Evolutionary conservation across 2,329 filamentous ascomycete genomes (phyloP).

Genomic region (Claviceps quebecensis): DNA sequence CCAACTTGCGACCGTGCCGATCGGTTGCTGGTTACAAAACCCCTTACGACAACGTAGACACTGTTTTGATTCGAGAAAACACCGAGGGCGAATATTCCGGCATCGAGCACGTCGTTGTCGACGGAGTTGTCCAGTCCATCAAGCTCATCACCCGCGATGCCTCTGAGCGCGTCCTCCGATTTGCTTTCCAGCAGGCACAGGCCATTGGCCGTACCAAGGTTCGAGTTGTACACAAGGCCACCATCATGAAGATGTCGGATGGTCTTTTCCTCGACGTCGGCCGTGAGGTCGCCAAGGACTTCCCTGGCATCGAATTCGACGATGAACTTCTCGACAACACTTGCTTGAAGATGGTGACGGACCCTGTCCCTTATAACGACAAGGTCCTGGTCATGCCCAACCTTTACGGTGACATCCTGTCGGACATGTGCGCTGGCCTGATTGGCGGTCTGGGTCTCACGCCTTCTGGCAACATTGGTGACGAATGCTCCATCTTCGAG

Average conservation of each 20-base stretch:
- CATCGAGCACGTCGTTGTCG: constrained; percentile 95
- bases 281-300: constrained; percentile 81
- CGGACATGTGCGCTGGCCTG: constrained; percentile 97
- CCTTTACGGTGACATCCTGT: constrained; percentile 98
- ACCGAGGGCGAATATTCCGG: constrained; percentile 99
- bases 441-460: constrained; percentile 96
- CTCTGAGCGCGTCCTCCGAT: constrained; percentile 88
- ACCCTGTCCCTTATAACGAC: constrained; percentile 94
- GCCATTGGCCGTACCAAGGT: constrained; percentile 92
- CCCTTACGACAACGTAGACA: constrained; percentile 93
- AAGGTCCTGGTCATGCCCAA: constrained; percentile 98
- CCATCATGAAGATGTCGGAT: constrained; percentile 99
- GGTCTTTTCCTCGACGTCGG: constrained; percentile 91
- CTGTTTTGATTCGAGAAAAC: constrained; percentile 96
- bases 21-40: constrained; percentile 97
- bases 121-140: constrained; percentile 97
- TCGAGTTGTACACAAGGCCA: constrained; percentile 97
- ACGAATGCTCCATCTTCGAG: constrained; percentile 99
- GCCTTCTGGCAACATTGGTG: constrained; percentile 95
- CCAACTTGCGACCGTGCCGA: constrained; percentile 95
- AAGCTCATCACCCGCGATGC: constrained; percentile 97
- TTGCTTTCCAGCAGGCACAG: constrained; percentile 95
- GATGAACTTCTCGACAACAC: constrained; percentile 98
- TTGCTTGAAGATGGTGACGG: constrained; percentile 96
- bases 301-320: constrained; percentile 90